Percentiles rank a stretch among this genome's conserved stretches.
phyloP scores from a whole-genome alignment of 768 basidiomycete genomes.

The Serendipita sp. region DNA sequence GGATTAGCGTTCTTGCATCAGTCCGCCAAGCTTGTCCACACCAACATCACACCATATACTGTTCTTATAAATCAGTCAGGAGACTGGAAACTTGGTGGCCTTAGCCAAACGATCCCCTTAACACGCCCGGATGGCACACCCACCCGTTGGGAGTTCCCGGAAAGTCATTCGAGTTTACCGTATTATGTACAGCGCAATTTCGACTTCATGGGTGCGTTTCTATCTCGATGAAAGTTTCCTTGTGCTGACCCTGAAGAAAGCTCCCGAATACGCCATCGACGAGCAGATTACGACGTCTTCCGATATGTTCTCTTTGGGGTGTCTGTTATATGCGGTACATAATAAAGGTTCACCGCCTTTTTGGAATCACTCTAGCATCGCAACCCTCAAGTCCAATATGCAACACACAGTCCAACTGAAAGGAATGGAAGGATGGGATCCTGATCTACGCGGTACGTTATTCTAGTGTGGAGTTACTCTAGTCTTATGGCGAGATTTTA shows the following conservation, averaged over 20 bases:
- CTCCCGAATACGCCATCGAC: conserved; percentile 88
- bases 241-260: conserved; percentile 23
- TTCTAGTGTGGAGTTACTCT: background rate
- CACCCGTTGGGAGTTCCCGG: conserved; percentile 80
- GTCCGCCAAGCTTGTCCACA: conserved; percentile 82
- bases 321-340: conserved; percentile 81
- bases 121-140: conserved; percentile 48
- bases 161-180: conserved; percentile 66
- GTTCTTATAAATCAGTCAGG: conserved; percentile 83
- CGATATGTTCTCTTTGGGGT: conserved; percentile 88
- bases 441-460: conserved; percentile 52
- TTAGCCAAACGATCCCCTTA: conserved; percentile 74
- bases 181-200: conserved; percentile 77
- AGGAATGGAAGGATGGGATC: conserved; percentile 49
- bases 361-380: conserved; percentile 62
- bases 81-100: conserved; percentile 92
- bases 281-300: conserved; percentile 73
- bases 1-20: conserved; percentile 81
- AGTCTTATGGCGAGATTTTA: background rate
- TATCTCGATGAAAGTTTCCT: background rate
- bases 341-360: conserved; percentile 78
- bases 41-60: conserved; percentile 74
- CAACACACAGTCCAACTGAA: conserved; percentile 43
- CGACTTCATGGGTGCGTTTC: conserved; percentile 71
- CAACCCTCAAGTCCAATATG: conserved; percentile 38